These are phyloP conservation scores for Neolentinus lepideus DNA, from an alignment of 1,284 basidiomycete genomes.

Conservation along the genomic window DNA sequence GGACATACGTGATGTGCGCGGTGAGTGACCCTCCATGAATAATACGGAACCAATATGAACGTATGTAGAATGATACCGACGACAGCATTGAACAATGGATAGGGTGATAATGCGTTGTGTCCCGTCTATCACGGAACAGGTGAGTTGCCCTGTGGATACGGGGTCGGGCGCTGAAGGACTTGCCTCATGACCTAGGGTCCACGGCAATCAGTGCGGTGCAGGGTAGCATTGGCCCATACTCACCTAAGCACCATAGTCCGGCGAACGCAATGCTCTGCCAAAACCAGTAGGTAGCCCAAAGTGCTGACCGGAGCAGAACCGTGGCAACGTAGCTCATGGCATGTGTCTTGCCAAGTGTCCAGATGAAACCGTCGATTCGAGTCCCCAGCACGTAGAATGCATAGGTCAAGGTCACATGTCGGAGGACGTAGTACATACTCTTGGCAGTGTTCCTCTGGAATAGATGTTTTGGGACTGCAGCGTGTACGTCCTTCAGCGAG, in stretches of 20 bases:
- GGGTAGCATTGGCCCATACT: slow-evolving; percentile 1
- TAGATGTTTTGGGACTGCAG: slow-evolving; percentile 39
- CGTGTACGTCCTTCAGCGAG: slow-evolving; percentile 36
- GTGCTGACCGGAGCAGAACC: slow-evolving; percentile 10
- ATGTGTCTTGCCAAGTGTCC: neutral
- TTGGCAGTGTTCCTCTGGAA: slow-evolving; percentile 43
- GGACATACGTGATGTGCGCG: slow-evolving; percentile 28
- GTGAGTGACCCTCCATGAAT: slow-evolving; percentile 42
- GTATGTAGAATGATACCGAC: slow-evolving; percentile 25
- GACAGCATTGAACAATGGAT: slow-evolving; percentile 17
- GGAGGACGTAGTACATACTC: slow-evolving; percentile 30
- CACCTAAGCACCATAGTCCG: slow-evolving; percentile 22
- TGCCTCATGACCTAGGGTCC: slow-evolving; percentile 17
- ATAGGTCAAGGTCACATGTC: slow-evolving; percentile 23
- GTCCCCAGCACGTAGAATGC: slow-evolving; percentile 17
- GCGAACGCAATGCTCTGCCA: slow-evolving; percentile 21
- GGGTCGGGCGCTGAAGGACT: slow-evolving; percentile 13
- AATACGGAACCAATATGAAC: slow-evolving; percentile 43
- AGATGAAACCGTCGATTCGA: slow-evolving; percentile 12
- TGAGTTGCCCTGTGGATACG: neutral
- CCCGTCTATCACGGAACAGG: slow-evolving; percentile 18
- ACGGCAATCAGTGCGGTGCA: neutral
- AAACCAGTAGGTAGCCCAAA: slow-evolving; percentile 23
- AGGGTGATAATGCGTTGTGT: slow-evolving; percentile 21
- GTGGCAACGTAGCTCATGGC: neutral